A percentile compares a stretch with the other conserved stretches of the same genome.
phyloP scores from a whole-genome alignment of 148 eudicot species.

The Arbutus unedo region DNA sequence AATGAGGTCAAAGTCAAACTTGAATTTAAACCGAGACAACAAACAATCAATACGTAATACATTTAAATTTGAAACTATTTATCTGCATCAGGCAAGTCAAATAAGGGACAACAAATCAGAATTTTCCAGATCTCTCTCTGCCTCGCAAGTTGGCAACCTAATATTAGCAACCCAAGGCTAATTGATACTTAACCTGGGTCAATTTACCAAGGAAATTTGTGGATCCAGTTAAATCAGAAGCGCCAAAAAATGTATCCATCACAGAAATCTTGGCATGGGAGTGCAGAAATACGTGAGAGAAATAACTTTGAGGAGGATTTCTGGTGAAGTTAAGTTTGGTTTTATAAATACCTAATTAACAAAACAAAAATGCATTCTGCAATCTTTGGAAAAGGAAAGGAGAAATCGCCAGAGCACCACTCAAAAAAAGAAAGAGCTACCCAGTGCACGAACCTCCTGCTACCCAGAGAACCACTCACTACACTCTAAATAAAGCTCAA shows the following conservation, averaged over 20 bases:
- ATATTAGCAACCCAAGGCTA: not conserved
- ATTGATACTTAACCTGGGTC: not conserved
- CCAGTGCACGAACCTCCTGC: too few relatives aligned
- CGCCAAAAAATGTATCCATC: not conserved
- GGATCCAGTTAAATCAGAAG: not conserved
- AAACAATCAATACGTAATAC: not conserved
- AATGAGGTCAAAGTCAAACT: not conserved
- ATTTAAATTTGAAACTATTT: slow-evolving; percentile 1
- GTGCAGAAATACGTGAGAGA: not conserved
- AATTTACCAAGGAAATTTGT: not conserved
- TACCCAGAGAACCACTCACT: not conserved
- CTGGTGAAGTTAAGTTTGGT: not conserved
- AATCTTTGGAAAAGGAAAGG: not conserved
- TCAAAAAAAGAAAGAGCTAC: too few relatives aligned
- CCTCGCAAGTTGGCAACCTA: not conserved
- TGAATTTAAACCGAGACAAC: not conserved
- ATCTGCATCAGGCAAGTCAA: slow-evolving; percentile 5
- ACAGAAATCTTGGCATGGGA: too few relatives aligned
- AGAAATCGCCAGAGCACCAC: not conserved
- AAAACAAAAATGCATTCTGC: not conserved
- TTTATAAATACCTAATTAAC: not conserved
- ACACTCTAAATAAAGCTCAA: not conserved
- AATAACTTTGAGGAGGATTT: not conserved
- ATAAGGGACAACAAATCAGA: not conserved
- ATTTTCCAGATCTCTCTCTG: not conserved